These are phyloP conservation scores for Chaetomium fimeti DNA, from an alignment of 495 filamentous ascomycete species.

Conservation along the genomic window DNA sequence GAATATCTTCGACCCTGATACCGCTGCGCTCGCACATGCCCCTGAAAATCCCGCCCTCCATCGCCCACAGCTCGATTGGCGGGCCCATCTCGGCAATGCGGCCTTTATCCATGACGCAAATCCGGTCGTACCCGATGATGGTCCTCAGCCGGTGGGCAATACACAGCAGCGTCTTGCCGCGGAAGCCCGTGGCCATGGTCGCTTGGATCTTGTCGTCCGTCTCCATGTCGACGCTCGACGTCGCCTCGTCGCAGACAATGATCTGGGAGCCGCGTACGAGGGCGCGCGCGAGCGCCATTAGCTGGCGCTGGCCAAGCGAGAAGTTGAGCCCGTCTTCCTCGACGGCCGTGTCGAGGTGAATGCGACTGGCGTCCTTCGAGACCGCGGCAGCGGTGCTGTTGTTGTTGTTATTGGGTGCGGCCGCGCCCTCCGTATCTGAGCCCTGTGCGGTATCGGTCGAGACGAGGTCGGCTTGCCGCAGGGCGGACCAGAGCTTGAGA, in stretches of 20 bases:
- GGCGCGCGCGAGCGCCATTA: constrained; percentile 90
- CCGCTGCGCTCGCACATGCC: constrained; percentile 92
- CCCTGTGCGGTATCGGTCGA: constrained; percentile 45
- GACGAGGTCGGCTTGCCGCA: constrained; percentile 78
- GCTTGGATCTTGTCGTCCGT: constrained; percentile 93
- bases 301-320: constrained; percentile 91
- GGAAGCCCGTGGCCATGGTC: constrained; percentile 84
- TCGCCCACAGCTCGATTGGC: constrained; percentile 65
- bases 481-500: constrained; percentile 80
- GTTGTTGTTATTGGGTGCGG: constrained; percentile 5
- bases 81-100: constrained; percentile 79
- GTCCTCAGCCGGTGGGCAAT: constrained; percentile 93
- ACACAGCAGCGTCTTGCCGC: constrained; percentile 84
- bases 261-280: constrained; percentile 83
- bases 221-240: constrained; percentile 89
- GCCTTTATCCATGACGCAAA: constrained; percentile 92
- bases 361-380: constrained; percentile 48
- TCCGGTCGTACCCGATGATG: constrained; percentile 91
- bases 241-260: constrained; percentile 96
- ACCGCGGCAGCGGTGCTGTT: constrained; percentile 27
- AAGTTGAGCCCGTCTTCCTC: constrained; percentile 96
- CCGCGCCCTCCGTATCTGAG: constrained; percentile 12
- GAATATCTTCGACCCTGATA: constrained; percentile 73
- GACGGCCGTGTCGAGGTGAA: constrained; percentile 81
- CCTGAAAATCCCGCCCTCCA: constrained; percentile 70